A percentile compares a stretch with the other conserved stretches of the same genome.
Conservation (phyloP, 208 protist species). For the Trypanosoma caninum region DNA sequence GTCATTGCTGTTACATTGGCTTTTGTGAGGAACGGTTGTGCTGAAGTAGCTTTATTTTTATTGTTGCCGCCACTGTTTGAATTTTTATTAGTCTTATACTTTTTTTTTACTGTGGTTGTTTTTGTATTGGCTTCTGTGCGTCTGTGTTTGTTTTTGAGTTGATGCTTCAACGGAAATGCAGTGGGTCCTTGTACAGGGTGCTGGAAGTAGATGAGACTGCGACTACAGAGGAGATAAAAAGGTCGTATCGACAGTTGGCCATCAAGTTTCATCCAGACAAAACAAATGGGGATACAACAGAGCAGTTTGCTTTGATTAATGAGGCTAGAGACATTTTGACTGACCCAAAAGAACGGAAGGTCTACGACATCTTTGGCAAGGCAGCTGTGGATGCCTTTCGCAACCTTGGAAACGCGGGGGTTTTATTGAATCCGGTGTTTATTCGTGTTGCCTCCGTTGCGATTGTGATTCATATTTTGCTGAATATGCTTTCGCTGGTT, state of each 20-base stretch:
- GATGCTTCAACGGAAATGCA: slow-evolving; percentile 19
- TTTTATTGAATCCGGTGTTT: neutral
- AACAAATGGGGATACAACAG: slow-evolving; percentile 15
- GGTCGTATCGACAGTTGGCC: slow-evolving; percentile 19
- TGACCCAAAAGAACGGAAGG: slow-evolving; percentile 14
- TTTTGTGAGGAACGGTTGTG: too few relatives aligned
- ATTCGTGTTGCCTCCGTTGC: neutral
- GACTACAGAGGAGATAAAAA: slow-evolving; percentile 19
- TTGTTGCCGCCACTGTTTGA: too few relatives aligned
- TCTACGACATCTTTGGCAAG: slow-evolving; percentile 27
- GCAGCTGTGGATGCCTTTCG: slow-evolving; percentile 18
- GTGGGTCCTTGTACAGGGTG: slow-evolving; percentile 18
- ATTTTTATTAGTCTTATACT: too few relatives aligned
- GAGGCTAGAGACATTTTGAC: slow-evolving; percentile 21
- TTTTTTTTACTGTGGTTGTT: too few relatives aligned
- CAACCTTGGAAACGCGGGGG: neutral
- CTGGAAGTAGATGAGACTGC: slow-evolving; percentile 14
- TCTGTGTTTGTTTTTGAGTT: neutral
- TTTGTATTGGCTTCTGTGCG: slow-evolving; percentile 2
- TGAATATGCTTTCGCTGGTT: slow-evolving; percentile 16
- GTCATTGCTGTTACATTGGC: too few relatives aligned
- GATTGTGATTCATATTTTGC: neutral
- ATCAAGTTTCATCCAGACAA: slow-evolving; percentile 26
- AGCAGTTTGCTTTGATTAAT: slow-evolving; percentile 22
- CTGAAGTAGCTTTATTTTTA: too few relatives aligned